Evolutionary conservation across 2,329 filamentous ascomycete genomes (phyloP).

Genomic region (Raffaelea arxii): DNA sequence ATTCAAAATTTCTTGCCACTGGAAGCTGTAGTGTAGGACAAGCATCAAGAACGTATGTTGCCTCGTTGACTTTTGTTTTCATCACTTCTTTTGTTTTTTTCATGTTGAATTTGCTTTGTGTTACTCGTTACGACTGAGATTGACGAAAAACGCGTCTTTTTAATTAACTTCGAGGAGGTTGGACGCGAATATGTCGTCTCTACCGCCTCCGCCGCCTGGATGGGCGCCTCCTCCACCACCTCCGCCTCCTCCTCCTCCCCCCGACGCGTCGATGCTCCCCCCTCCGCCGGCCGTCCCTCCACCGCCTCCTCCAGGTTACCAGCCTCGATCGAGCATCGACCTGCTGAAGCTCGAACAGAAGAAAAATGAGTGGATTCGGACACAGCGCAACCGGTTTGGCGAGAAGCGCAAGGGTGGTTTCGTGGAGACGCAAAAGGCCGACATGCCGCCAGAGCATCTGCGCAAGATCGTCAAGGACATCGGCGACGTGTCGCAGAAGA

Average conservation of each 20-base stretch:
- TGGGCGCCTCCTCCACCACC: slow-evolving; percentile 41
- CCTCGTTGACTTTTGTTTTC: too few relatives aligned
- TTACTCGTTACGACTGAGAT: too few relatives aligned
- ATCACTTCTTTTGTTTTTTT: too few relatives aligned
- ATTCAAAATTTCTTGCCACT: too few relatives aligned
- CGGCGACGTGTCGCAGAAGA: slow-evolving; percentile 98
- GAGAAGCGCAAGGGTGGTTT: slow-evolving; percentile 97
- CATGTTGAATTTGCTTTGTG: too few relatives aligned
- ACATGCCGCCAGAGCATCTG: slow-evolving; percentile 96
- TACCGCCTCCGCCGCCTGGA: slow-evolving; percentile 42
- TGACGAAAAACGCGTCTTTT: too few relatives aligned
- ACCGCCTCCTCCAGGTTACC: slow-evolving; percentile 79
- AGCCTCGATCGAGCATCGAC: slow-evolving; percentile 70
- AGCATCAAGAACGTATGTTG: too few relatives aligned
- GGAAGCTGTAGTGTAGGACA: too few relatives aligned
- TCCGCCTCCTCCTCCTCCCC: slow-evolving; percentile 39
- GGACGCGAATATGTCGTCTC: slow-evolving; percentile 11
- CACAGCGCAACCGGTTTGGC: slow-evolving; percentile 83
- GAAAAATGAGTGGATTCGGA: slow-evolving; percentile 96
- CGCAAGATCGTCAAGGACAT: slow-evolving; percentile 98
- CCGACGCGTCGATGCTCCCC: slow-evolving; percentile 36
- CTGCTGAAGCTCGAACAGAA: slow-evolving; percentile 94
- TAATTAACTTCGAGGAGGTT: not conserved
- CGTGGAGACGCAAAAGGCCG: slow-evolving; percentile 94
- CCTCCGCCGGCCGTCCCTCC: slow-evolving; percentile 47